These are phyloP conservation scores for Aspergillus arachidicola DNA, from an alignment of 2,329 filamentous ascomycete genomes.

Conservation along the genomic window DNA sequence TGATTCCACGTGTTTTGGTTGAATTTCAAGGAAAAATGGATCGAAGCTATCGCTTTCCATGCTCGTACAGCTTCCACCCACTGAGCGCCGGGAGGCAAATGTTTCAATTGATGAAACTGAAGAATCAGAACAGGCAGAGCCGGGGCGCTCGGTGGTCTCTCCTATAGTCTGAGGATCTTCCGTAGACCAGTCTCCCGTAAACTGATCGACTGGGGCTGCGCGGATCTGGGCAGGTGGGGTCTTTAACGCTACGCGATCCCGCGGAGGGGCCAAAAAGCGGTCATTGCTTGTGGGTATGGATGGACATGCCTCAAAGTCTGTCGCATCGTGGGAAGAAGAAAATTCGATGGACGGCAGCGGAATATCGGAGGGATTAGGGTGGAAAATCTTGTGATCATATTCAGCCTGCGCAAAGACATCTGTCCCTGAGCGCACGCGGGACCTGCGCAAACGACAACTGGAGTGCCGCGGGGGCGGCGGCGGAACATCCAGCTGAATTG, in stretches of 20 bases:
- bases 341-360: constrained; percentile 49
- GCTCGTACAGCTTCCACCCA: constrained; percentile 63
- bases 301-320: constrained; percentile 27
- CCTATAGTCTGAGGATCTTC: constrained; percentile 37
- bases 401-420: constrained; percentile 38
- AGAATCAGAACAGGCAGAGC: constrained; percentile 64
- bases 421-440: constrained; percentile 41
- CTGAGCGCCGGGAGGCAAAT: constrained; percentile 57
- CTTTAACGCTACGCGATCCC: constrained; percentile 41
- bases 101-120: constrained; percentile 63
- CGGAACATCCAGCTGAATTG: constrained; percentile 43
- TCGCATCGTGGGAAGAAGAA: constrained; percentile 29
- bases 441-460: constrained; percentile 43
- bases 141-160: constrained; percentile 55
- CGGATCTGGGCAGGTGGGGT: constrained; percentile 51
- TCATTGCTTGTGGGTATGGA: constrained; percentile 33
- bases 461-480: constrained; percentile 49
- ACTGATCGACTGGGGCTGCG: constrained; percentile 35
- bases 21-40: constrained; percentile 52
- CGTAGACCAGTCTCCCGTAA: constrained; percentile 34
- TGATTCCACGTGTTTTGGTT: constrained; percentile 42
- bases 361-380: constrained; percentile 38
- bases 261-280: constrained; percentile 43
- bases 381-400: constrained; percentile 38
- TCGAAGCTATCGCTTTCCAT: constrained; percentile 62